These are phyloP conservation scores for Saturnispora hagleri DNA, from an alignment of 805 yeast species.

Conservation along the genomic window DNA sequence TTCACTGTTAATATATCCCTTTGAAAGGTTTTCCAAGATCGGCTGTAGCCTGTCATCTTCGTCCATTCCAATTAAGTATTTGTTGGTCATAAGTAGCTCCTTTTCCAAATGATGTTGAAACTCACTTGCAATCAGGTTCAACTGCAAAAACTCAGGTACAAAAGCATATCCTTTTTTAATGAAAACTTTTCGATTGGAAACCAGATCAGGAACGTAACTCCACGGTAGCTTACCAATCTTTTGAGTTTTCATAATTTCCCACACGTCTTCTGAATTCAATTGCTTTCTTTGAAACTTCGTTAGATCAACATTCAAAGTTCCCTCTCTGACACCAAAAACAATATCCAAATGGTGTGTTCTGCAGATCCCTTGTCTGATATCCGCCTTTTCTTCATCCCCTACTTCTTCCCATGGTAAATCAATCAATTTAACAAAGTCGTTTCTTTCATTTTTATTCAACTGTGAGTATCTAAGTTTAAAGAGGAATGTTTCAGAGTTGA, in stretches of 20 bases:
- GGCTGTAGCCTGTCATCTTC: slow-evolving; percentile 90
- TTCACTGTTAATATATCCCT: slow-evolving; percentile 55
- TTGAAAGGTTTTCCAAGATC: slow-evolving; percentile 66
- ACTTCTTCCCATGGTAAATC: slow-evolving; percentile 70
- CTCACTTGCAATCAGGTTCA: slow-evolving; percentile 60
- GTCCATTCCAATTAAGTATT: slow-evolving; percentile 72
- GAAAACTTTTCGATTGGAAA: slow-evolving; percentile 63
- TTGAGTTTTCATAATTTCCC: slow-evolving; percentile 46
- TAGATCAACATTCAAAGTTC: slow-evolving; percentile 18
- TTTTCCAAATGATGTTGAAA: slow-evolving; percentile 44
- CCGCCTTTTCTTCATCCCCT: slow-evolving; percentile 47
- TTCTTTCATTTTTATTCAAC: slow-evolving; percentile 58
- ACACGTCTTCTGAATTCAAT: slow-evolving; percentile 43
- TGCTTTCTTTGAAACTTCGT: slow-evolving; percentile 19
- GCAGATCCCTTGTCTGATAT: slow-evolving; percentile 39
- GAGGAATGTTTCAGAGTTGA: slow-evolving; percentile 63
- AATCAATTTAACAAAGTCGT: slow-evolving; percentile 54
- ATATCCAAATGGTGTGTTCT: slow-evolving; percentile 45
- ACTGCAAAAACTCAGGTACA: slow-evolving; percentile 74
- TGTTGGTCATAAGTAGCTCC: slow-evolving; percentile 59
- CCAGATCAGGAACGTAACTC: slow-evolving; percentile 71
- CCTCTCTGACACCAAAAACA: slow-evolving; percentile 25
- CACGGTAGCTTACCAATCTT: slow-evolving; percentile 78
- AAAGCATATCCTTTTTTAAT: slow-evolving; percentile 67
- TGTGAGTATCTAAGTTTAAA: slow-evolving; percentile 65